Percentiles rank a stretch among this genome's conserved stretches.
phyloP scores from a whole-genome alignment of 2,329 filamentous ascomycete genomes.

The Elsinoe fawcettii region DNA sequence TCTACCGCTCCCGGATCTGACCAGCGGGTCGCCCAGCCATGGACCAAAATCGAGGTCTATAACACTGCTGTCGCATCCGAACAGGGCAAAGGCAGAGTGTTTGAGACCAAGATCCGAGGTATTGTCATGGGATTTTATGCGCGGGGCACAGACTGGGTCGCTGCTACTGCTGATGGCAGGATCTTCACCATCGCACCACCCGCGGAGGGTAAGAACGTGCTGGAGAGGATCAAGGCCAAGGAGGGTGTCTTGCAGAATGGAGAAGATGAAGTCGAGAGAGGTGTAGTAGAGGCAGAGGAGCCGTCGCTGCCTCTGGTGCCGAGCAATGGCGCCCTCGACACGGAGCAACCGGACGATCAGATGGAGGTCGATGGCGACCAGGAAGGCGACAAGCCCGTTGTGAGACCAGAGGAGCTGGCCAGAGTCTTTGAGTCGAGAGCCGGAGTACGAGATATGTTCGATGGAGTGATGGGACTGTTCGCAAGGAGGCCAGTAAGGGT shows the following conservation, averaged over 20 bases:
- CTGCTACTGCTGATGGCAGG: neutral
- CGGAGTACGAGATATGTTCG: slow-evolving; percentile 63
- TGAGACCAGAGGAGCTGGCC: slow-evolving; percentile 60
- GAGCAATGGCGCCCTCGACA: slow-evolving; percentile 14
- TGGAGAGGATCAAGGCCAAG: slow-evolving; percentile 2
- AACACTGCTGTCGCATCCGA: neutral
- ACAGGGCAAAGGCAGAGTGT: neutral
- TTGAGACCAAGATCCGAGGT: neutral
- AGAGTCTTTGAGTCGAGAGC: slow-evolving; percentile 64
- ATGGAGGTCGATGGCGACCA: slow-evolving; percentile 25
- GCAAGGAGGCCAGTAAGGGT: slow-evolving; percentile 44
- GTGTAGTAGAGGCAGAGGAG: slow-evolving; percentile 3
- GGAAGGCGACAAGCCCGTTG: slow-evolving; percentile 51
- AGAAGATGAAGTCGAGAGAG: slow-evolving; percentile 8
- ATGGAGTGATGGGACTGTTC: slow-evolving; percentile 60
- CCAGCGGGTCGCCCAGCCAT: slow-evolving; percentile 26
- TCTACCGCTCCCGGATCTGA: neutral
- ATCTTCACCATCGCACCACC: neutral
- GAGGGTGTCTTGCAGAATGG: neutral
- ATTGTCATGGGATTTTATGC: slow-evolving; percentile 4
- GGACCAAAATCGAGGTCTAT: slow-evolving; percentile 13
- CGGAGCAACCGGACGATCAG: slow-evolving; percentile 27
- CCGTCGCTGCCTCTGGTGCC: neutral
- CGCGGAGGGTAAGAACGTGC: neutral
- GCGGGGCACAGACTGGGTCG: neutral